Percentiles rank a stretch among this genome's conserved stretches.
phyloP scores from a whole-genome alignment of 257 asterid genomes.

The Echites panduratus region DNA sequence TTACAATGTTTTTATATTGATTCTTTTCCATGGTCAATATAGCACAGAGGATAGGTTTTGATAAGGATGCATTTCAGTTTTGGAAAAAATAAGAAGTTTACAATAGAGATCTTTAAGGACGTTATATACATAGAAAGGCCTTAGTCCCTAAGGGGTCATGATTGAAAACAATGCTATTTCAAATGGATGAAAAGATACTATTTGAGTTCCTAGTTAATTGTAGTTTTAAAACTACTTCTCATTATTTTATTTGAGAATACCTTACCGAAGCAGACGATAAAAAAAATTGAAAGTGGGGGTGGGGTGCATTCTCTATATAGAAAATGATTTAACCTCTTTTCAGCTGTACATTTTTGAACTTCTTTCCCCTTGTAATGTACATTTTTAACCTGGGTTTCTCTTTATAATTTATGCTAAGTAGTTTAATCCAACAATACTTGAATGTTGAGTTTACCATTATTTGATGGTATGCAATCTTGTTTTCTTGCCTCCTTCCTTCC shows the following conservation, averaged over 20 bases:
- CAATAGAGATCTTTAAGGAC: too few relatives aligned
- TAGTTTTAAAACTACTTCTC: not conserved
- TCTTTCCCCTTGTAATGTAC: not conserved
- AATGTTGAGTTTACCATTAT: not conserved
- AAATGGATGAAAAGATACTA: not conserved
- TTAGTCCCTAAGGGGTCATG: too few relatives aligned
- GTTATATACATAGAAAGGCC: too few relatives aligned
- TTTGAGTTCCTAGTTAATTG: not conserved
- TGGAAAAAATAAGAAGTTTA: not conserved
- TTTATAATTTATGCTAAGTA: not conserved
- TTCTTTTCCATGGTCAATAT: not conserved
- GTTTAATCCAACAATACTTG: not conserved
- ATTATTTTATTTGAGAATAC: not conserved
- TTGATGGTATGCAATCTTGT: not conserved
- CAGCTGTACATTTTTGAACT: too few relatives aligned
- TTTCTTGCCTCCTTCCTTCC: not conserved
- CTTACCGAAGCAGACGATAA: not conserved
- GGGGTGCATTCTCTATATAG: not conserved
- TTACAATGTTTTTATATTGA: not conserved
- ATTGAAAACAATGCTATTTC: too few relatives aligned
- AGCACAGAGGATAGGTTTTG: not conserved
- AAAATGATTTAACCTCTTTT: not conserved
- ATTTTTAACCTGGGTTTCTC: not conserved
- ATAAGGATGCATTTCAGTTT: not conserved
- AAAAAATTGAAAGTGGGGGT: too few relatives aligned